Percentiles rank a stretch among this genome's conserved stretches.
These are phyloP conservation scores for California macrophylla DNA, from an alignment of 441 rosid species.

Conservation along the genomic window DNA sequence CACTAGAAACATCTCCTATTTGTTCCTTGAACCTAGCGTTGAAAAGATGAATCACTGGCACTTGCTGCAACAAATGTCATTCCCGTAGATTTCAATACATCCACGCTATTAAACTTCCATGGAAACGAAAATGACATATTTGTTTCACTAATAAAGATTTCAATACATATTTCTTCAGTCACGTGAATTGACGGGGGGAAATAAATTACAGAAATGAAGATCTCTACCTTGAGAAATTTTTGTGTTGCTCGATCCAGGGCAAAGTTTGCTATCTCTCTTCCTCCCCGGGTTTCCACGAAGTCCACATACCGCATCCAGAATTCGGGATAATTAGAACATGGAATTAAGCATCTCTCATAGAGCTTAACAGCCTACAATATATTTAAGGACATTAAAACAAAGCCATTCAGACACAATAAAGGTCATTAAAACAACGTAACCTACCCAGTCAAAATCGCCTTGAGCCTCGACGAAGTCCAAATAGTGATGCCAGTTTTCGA, in stretches of 20 bases:
- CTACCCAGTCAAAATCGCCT: constrained; percentile 90
- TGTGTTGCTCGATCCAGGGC: constrained; percentile 65
- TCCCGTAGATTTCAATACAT: not conserved
- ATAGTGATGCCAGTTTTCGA: constrained; percentile 75
- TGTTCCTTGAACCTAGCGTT: constrained; percentile 73
- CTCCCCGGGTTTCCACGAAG: constrained; percentile 74
- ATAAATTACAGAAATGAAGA: not conserved
- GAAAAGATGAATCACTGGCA: constrained; percentile 53
- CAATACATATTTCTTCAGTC: too few relatives aligned
- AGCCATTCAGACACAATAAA: constrained; percentile 5
- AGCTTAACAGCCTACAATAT: constrained; percentile 62
- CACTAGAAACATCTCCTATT: constrained; percentile 43
- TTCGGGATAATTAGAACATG: constrained; percentile 73
- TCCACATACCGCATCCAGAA: constrained; percentile 91
- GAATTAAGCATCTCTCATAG: constrained; percentile 81
- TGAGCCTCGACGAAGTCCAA: constrained; percentile 64
- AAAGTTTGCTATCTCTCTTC: constrained; percentile 75
- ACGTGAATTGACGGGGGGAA: constrained; percentile 1
- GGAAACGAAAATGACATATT: too few relatives aligned
- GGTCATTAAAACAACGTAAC: constrained; percentile 10
- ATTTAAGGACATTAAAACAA: constrained; percentile 5
- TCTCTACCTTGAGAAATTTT: constrained; percentile 57
- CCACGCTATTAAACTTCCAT: not conserved
- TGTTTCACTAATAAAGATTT: too few relatives aligned
- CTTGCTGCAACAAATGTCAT: constrained; percentile 40